phyloP scores from a whole-genome alignment of 2,329 filamentous ascomycete species.

The Elsinoe ampelina region DNA sequence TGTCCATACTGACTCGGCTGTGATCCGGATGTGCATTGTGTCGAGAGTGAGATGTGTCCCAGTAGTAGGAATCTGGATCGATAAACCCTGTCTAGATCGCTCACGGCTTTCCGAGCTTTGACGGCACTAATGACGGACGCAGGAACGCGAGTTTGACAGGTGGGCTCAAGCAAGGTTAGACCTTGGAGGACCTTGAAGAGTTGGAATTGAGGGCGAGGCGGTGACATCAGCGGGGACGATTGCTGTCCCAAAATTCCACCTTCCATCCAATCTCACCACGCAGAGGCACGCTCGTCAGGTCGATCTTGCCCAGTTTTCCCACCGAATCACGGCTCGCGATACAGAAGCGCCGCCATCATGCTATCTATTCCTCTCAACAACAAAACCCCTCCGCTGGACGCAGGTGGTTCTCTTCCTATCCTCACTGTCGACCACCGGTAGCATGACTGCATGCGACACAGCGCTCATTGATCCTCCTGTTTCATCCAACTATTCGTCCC shows the following conservation, averaged over 20 bases:
- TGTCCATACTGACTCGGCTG: conserved; percentile 14
- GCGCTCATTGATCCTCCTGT: background rate
- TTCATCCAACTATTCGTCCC: conserved; percentile 4
- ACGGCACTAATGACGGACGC: conserved; percentile 5
- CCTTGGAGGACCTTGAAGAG: conserved; percentile 1
- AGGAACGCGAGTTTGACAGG: conserved; percentile 5
- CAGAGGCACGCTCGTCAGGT: background rate
- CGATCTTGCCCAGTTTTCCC: conserved; percentile 14
- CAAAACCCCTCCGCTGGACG: conserved; percentile 11
- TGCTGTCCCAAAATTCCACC: background rate
- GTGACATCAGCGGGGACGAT: conserved; percentile 8
- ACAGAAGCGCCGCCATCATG: conserved; percentile 11
- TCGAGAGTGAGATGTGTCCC: background rate
- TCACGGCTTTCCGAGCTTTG: background rate
- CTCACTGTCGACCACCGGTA: background rate
- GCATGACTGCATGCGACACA: conserved; percentile 9
- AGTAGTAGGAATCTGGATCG: background rate
- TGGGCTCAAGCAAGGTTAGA: background rate
- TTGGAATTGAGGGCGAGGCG: background rate
- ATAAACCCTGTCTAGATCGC: background rate
- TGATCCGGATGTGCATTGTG: conserved; percentile 11
- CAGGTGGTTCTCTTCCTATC: conserved; percentile 11
- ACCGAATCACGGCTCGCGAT: conserved; percentile 5
- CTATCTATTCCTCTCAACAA: background rate
- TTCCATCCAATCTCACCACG: background rate